Evolutionary conservation across 2,329 filamentous ascomycete genomes (phyloP), one percentile per base, ranked within the genome.

Genomic region (Capronia americana): DNA sequence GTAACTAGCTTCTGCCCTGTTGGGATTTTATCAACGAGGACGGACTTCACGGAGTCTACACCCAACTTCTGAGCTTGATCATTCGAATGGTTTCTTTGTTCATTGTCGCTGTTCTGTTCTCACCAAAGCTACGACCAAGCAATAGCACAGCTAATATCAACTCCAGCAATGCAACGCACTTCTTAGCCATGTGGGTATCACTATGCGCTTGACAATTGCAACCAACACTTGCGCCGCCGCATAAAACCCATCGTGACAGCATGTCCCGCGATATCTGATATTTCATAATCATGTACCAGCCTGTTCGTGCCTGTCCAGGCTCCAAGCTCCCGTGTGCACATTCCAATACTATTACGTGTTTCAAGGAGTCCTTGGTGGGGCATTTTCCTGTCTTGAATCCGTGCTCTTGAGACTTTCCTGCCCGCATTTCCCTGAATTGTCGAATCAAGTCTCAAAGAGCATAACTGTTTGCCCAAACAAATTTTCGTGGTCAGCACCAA

Each of bases 391-490:
- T 26, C 48, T 51, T 51, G 23, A 26, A 12, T 51, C 20, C 48
- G 23, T 51, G 20, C 48, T 55, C 17, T 34, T 17, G 53, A 55
- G 53, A 55, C 53, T 30, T 55, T 32, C 17, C 53, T 14, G 4
- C 53, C 53, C 53, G 4, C 4, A 14, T 28, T 11, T 11, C 53
- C 28, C 12, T 55, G 28, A 32, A 6, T 12, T 55, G 14, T 46
- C 38, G 38, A 4, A 38, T 67, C 58, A 70, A 32, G 65, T 61
- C 53, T 73, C 58, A 65, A 88, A 88, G 57, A 82, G 73, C 28
- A 86, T 85, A 65, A 90, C 78, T 28, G 87, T 86, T 4, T 86
- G 86, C 72, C 87, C 89, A 74, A 88, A 91, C 72, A 83, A 87
- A 77, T 87, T 89, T 63, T 85, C 80, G 78, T 91, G 90, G 76